These are phyloP conservation scores for Leccinum rimulosum DNA, from an alignment of 768 basidiomycete species.

Conservation along the genomic window DNA sequence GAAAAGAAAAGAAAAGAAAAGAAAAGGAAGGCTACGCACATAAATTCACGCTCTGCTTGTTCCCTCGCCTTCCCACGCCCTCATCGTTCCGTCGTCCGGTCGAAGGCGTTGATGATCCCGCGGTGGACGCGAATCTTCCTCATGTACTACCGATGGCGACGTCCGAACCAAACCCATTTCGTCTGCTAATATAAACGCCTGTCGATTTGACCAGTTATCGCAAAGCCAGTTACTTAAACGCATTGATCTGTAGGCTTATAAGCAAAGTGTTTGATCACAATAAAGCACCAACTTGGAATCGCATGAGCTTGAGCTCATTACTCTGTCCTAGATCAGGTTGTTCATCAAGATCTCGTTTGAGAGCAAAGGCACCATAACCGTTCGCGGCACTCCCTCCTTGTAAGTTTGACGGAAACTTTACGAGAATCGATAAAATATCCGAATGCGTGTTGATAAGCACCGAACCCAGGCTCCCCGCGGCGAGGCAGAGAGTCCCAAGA, in stretches of 20 bases:
- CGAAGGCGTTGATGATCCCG: no score
- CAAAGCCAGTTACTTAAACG: constrained; percentile 74
- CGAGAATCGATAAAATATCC: constrained; percentile 61
- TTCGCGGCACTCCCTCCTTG: constrained; percentile 48
- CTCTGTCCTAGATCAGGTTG: constrained; percentile 71
- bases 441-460: constrained; percentile 68
- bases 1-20: no score
- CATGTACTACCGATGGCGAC: no score
- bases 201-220: constrained; percentile 84
- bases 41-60: no score
- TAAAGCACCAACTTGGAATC: constrained; percentile 66
- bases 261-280: constrained; percentile 1
- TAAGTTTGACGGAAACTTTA: constrained; percentile 53
- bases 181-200: constrained; percentile 89
- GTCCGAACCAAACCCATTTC: constrained; percentile 87
- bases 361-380: constrained; percentile 49
- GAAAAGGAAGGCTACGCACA: no score
- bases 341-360: constrained; percentile 40
- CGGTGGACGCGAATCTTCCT: no score
- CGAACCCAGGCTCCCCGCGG: constrained; percentile 51
- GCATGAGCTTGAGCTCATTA: constrained; percentile 67
- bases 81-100: no score
- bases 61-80: no score
- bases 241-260: constrained; percentile 54
- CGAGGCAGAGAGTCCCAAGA: constrained; percentile 91